A percentile compares a stretch with the other conserved stretches of the same genome.
Conservation (phyloP, 2,329 filamentous ascomycete species). For the Ophioceras dolichostomum region DNA sequence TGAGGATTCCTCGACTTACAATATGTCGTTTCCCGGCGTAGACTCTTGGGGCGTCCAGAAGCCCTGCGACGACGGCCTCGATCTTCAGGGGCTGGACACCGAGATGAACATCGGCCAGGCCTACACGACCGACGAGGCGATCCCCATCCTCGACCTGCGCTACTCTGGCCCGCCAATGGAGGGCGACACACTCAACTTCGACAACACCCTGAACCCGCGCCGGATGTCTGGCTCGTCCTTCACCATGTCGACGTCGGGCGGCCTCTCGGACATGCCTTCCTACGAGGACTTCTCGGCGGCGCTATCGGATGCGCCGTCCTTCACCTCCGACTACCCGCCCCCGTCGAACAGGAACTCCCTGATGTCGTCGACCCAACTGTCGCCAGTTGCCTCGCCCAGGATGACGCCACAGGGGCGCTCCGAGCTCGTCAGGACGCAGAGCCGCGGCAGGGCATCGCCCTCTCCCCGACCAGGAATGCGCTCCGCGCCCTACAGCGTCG, state of each 20-base stretch:
- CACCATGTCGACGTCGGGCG: constrained; percentile 55
- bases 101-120: constrained; percentile 51
- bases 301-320: constrained; percentile 55
- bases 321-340: constrained; percentile 53
- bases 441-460: constrained; percentile 58
- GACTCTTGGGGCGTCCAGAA: constrained; percentile 42
- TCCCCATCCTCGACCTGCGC: constrained; percentile 49
- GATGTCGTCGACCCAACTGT: constrained; percentile 59
- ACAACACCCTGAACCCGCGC: constrained; percentile 40
- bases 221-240: constrained; percentile 64
- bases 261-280: constrained; percentile 54
- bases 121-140: constrained; percentile 49
- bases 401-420: constrained; percentile 49
- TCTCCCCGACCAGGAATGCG: constrained; percentile 57
- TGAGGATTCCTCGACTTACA: too few relatives aligned
- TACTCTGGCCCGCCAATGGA: constrained; percentile 36
- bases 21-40: constrained; percentile 12
- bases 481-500: constrained; percentile 59
- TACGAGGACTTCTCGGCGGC: constrained; percentile 60
- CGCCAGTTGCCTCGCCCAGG: constrained; percentile 59
- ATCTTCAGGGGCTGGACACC: constrained; percentile 38
- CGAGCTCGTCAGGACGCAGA: constrained; percentile 50
- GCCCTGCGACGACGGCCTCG: constrained; percentile 41
- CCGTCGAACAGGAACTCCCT: constrained; percentile 57
- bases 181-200: constrained; percentile 35